These are phyloP conservation scores for Diddensiella santjacobensis DNA, from an alignment of 805 yeast species.

Conservation along the genomic window DNA sequence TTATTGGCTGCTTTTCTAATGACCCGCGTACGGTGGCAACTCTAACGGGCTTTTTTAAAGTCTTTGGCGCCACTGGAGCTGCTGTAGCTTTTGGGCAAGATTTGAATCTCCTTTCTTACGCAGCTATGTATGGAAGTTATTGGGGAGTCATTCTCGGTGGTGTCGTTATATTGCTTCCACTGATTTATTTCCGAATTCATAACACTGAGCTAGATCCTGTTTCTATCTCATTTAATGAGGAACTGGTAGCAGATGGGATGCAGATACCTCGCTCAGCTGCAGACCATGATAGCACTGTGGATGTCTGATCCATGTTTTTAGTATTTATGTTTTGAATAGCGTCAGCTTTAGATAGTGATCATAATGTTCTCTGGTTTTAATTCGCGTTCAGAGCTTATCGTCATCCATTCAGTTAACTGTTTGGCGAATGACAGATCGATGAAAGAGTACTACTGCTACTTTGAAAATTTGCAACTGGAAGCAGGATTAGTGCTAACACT, in stretches of 20 bases:
- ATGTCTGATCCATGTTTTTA: not conserved
- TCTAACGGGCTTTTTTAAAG: conserved; percentile 46
- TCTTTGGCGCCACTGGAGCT: conserved; percentile 46
- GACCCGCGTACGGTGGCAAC: conserved; percentile 29
- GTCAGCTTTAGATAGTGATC: not conserved
- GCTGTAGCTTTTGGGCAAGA: conserved; percentile 42
- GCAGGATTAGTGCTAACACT: too few species aligned
- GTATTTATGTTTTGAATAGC: not conserved
- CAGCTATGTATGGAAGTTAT: conserved; percentile 14
- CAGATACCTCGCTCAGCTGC: not conserved
- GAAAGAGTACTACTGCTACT: too few species aligned
- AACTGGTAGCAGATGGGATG: conserved; percentile 5
- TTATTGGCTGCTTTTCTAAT: conserved; percentile 44
- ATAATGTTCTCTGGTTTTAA: too few species aligned
- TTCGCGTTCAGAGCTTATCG: not conserved
- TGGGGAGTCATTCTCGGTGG: conserved; percentile 14
- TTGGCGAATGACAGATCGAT: too few species aligned
- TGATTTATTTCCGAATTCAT: conserved; percentile 12
- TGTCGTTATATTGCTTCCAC: conserved; percentile 9
- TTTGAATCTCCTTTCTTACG: conserved; percentile 7
- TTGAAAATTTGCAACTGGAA: too few species aligned
- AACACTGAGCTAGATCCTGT: conserved; percentile 12
- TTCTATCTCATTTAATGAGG: conserved; percentile 1
- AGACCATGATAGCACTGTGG: not conserved
- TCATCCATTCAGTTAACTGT: too few species aligned